phyloP scores from a whole-genome alignment of 75 land plant genomes.

The Picea sitchensis region DNA sequence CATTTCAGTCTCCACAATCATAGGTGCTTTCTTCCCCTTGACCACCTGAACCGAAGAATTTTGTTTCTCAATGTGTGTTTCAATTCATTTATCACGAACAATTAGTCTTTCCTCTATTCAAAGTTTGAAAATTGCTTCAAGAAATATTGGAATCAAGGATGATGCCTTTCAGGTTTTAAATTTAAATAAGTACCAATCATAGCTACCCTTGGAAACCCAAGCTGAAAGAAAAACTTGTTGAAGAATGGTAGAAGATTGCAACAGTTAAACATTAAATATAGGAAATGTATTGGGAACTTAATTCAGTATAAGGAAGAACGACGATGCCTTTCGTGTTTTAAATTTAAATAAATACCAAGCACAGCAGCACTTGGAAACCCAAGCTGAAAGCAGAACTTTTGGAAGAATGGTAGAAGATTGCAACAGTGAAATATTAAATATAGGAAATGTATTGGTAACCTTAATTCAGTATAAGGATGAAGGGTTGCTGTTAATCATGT shows the following conservation, averaged over 20 bases:
- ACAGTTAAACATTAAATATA: neutral
- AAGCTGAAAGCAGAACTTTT: neutral
- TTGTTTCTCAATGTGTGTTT: too few relatives aligned
- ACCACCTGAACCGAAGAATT: too few relatives aligned
- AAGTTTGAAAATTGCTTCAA: too few relatives aligned
- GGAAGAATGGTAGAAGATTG: neutral
- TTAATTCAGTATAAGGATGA: neutral
- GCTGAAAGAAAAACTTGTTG: neutral
- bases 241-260: neutral
- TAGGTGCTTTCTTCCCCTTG: too few relatives aligned
- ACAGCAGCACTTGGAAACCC: neutral
- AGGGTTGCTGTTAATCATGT: neutral
- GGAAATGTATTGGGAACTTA: neutral
- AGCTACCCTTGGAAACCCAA: neutral
- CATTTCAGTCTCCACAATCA: too few relatives aligned
- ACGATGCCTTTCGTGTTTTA: neutral
- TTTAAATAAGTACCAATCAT: neutral
- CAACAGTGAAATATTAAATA: neutral
- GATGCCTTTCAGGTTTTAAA: neutral
- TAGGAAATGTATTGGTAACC: neutral
- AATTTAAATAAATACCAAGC: neutral
- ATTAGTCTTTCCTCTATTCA: too few relatives aligned
- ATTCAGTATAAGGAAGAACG: neutral
- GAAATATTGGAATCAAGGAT: neutral
- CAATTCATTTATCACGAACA: too few relatives aligned